Evolutionary conservation across 2,329 filamentous ascomycete species (phyloP).

Genomic region (Aspergillus sergii): DNA sequence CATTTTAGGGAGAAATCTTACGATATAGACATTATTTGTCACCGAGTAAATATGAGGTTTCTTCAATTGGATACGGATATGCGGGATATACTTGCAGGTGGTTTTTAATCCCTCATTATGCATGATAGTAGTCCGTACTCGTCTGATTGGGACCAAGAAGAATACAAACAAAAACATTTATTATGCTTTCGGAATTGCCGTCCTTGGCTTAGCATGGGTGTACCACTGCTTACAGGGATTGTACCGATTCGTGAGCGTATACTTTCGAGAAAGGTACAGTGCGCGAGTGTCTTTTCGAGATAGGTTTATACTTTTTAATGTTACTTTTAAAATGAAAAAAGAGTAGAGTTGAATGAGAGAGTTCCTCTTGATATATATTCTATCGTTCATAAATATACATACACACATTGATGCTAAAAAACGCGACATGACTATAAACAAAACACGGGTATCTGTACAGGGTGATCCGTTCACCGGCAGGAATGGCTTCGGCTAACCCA

Average conservation of each 20-base stretch:
- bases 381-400: constrained; percentile 7
- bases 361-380: neutral
- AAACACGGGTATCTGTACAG: constrained; percentile 5
- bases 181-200: neutral
- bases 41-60: too few species aligned
- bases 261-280: neutral
- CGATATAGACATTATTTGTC: neutral
- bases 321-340: neutral
- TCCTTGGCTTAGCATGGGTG: neutral
- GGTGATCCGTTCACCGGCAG: neutral
- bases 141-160: neutral
- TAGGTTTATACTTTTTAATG: too few species aligned
- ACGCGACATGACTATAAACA: neutral
- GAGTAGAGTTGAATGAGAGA: neutral
- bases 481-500: neutral
- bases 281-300: too few species aligned
- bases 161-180: neutral
- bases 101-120: neutral
- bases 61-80: too few species aligned
- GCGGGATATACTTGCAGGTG: too few species aligned
- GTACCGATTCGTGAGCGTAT: neutral
- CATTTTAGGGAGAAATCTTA: neutral
- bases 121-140: neutral
- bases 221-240: neutral
- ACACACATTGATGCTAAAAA: constrained; percentile 1